These are phyloP conservation scores for Malus sieversii DNA, from an alignment of 306 rosid species.

Conservation along the genomic window DNA sequence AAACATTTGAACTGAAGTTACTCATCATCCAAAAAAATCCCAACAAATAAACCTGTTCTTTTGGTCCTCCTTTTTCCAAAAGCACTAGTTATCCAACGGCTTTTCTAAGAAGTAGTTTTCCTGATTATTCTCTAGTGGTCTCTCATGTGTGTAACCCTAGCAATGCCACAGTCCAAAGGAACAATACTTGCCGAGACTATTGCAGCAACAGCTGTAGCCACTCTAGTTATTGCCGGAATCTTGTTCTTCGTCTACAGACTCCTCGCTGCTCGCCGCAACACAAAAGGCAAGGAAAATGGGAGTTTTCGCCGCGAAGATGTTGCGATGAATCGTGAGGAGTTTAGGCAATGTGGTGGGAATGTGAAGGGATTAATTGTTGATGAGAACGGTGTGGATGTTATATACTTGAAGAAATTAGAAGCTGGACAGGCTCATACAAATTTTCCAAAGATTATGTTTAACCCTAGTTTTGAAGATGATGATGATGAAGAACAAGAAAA, in stretches of 20 bases:
- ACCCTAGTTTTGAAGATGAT: conserved; percentile 44
- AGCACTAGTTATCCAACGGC: not conserved
- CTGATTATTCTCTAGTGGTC: not conserved
- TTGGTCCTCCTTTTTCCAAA: not conserved
- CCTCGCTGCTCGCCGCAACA: conserved; percentile 17
- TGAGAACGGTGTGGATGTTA: conserved; percentile 40
- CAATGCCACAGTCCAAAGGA: conserved; percentile 31
- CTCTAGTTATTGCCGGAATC: conserved; percentile 29
- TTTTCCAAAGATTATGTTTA: conserved; percentile 30
- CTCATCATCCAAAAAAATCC: not conserved
- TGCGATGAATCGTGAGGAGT: conserved; percentile 19
- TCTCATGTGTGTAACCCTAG: not conserved
- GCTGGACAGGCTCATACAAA: conserved; percentile 23
- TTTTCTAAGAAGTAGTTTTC: not conserved
- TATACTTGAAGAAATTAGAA: conserved; percentile 40
- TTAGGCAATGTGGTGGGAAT: conserved; percentile 33
- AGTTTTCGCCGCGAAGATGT: conserved; percentile 31
- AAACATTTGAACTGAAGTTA: not conserved
- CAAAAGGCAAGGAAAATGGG: conserved; percentile 16
- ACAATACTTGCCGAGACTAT: conserved; percentile 34
- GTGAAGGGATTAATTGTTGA: conserved; percentile 41
- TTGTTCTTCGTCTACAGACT: conserved; percentile 30
- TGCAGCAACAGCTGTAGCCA: conserved; percentile 43
- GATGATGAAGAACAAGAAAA: conserved; percentile 28
- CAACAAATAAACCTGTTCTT: not conserved